Evolutionary conservation across 2,329 filamentous ascomycete genomes (phyloP).

Genomic region (Cordyceps cateniannulata): DNA sequence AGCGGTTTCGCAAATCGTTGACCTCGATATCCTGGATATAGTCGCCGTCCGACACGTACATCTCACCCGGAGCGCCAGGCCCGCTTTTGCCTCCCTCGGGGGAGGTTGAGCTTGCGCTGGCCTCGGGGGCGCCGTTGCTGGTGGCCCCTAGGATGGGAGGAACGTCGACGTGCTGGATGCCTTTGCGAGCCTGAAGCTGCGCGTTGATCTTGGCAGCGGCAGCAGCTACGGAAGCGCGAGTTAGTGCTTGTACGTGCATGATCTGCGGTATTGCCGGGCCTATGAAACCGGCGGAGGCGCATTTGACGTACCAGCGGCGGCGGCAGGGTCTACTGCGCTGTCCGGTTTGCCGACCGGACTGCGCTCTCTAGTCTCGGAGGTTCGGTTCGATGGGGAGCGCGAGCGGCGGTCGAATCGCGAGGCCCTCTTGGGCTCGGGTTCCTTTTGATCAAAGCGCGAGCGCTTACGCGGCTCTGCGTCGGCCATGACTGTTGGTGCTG

Average conservation of each 20-base stretch:
- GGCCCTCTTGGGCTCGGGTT: conserved; percentile 66
- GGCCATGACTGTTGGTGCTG: conserved; percentile 45
- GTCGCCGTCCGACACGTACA: conserved; percentile 94
- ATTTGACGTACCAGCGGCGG: conserved; percentile 61
- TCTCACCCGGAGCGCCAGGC: conserved; percentile 65
- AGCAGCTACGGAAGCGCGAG: conserved; percentile 53
- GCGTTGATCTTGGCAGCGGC: conserved; percentile 85
- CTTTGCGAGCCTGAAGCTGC: conserved; percentile 77
- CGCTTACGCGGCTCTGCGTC: conserved; percentile 70
- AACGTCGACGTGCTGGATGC: conserved; percentile 83
- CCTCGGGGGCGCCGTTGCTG: conserved; percentile 31
- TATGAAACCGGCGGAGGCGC: not conserved
- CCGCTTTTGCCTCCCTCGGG: conserved; percentile 19
- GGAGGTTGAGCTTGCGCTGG: conserved; percentile 34
- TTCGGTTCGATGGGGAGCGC: conserved; percentile 66
- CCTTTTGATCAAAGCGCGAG: conserved; percentile 90
- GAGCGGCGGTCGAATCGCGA: conserved; percentile 92
- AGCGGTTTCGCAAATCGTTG: conserved; percentile 94
- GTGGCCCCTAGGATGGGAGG: conserved; percentile 66
- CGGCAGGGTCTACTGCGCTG: conserved; percentile 61
- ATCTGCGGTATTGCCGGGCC: not conserved
- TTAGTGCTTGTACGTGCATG: not conserved
- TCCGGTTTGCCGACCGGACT: conserved; percentile 60
- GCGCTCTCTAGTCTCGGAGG: conserved; percentile 69
- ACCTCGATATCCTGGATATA: conserved; percentile 99